Conservation (phyloP, 1,139 yeast genomes). For the Blastobotrys petasosporus region DNA sequence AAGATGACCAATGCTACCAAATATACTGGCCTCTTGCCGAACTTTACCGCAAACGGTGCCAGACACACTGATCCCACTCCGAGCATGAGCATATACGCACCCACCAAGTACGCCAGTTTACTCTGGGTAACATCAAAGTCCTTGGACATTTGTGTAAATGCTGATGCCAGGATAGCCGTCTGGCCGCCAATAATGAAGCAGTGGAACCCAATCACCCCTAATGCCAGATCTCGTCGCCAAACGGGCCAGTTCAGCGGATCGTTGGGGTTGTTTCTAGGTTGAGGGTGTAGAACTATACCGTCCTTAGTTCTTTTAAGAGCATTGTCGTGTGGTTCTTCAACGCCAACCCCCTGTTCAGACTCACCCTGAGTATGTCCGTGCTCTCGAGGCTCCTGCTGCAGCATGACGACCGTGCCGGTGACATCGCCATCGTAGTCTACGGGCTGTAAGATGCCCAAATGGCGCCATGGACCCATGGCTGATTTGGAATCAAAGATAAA, state of each 20-base stretch:
- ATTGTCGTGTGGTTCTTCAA: conserved; percentile 14
- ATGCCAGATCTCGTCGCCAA: conserved; percentile 52
- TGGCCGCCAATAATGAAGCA: conserved; percentile 61
- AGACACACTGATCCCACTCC: conserved; percentile 56
- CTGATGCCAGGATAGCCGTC: conserved; percentile 57
- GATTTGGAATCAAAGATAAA: not conserved
- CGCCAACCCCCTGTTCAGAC: not conserved
- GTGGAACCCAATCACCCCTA: conserved; percentile 50
- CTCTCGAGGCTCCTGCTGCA: conserved; percentile 15
- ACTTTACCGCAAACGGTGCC: conserved; percentile 53
- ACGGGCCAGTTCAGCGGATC: conserved; percentile 73
- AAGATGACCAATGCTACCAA: conserved; percentile 46
- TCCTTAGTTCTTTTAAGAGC: conserved; percentile 41
- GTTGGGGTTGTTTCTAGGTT: conserved; percentile 69
- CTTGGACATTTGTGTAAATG: conserved; percentile 39
- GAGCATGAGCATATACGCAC: conserved; percentile 53
- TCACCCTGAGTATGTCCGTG: not conserved
- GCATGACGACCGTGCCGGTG: conserved; percentile 45
- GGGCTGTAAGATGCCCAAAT: conserved; percentile 43
- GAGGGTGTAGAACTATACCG: conserved; percentile 63
- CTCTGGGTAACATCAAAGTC: conserved; percentile 44
- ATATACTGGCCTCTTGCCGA: conserved; percentile 55
- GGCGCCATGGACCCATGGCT: not conserved
- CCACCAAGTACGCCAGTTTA: conserved; percentile 50
- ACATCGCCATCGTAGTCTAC: conserved; percentile 34